Evolutionary conservation across 139 green algal genomes (phyloP).

Genomic region (Chlorella ohadii): DNA sequence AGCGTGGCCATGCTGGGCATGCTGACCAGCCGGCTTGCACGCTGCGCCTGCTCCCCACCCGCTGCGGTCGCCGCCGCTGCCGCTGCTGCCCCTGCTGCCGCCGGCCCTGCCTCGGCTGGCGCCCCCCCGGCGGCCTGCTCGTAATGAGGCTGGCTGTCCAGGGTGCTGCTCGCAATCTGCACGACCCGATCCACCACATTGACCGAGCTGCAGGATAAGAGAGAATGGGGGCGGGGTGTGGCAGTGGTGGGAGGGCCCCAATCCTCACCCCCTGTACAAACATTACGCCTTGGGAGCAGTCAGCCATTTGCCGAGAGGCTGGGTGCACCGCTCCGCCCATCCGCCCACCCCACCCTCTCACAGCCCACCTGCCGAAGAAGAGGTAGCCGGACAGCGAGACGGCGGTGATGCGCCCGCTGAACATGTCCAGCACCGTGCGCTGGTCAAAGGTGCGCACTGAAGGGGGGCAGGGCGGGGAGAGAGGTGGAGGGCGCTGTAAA

Average conservation of each 20-base stretch:
- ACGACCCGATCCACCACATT: conserved; percentile 62
- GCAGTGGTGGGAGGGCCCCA: background rate
- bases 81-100: background rate
- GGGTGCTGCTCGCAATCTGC: conserved; percentile 2
- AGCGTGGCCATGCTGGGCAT: conserved; percentile 15
- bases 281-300: no score
- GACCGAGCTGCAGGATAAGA: conserved; percentile 47
- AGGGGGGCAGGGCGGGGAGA: background rate
- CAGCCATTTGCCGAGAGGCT: no score
- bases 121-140: background rate
- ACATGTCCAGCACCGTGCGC: conserved; percentile 52
- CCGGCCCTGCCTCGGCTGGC: background rate
- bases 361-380: conserved; percentile 76
- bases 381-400: conserved; percentile 76
- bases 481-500: background rate
- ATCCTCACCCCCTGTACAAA: no score
- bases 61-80: background rate
- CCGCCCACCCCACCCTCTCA: background rate
- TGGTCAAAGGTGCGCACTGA: conserved; percentile 54
- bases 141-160: conserved; percentile 29
- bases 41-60: background rate
- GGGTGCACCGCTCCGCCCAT: background rate
- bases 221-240: background rate
- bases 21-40: background rate
- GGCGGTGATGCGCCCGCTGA: conserved; percentile 54